Conservation (phyloP, 1,284 basidiomycete species). For the Ganoderma boninense region DNA sequence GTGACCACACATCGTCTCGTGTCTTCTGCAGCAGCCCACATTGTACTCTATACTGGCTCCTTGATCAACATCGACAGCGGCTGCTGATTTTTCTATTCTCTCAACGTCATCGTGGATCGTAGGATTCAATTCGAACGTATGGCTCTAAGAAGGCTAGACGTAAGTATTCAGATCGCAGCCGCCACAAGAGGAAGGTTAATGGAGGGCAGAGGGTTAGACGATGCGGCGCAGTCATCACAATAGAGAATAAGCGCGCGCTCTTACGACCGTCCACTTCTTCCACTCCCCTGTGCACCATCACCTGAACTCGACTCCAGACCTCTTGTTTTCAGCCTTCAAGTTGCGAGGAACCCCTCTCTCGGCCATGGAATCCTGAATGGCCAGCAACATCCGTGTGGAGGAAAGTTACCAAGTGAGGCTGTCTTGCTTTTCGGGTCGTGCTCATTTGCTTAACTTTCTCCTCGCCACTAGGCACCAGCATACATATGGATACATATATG, state of each 20-base stretch:
- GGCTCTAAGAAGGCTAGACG: neutral
- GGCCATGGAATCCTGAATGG: neutral
- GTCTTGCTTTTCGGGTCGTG: neutral
- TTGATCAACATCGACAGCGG: neutral
- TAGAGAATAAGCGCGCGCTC: neutral
- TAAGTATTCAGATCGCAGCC: too few relatives aligned
- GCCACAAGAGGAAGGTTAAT: neutral
- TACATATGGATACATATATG: slow-evolving; percentile 1
- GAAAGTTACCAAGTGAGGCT: neutral
- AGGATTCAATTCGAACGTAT: neutral
- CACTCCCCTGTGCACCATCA: neutral
- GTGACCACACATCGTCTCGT: neutral
- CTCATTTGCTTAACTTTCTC: neutral
- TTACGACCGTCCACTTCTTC: neutral
- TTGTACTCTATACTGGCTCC: neutral
- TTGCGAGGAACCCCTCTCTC: neutral
- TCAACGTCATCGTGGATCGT: neutral
- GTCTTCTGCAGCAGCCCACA: neutral
- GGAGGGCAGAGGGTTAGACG: neutral
- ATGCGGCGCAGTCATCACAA: neutral
- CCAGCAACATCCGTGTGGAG: neutral
- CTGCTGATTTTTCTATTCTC: neutral
- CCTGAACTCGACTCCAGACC: neutral
- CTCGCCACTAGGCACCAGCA: neutral
- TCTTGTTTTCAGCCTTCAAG: neutral